Conservation (phyloP, 257 asterid genomes). For the Nicotiana otophora region DNA sequence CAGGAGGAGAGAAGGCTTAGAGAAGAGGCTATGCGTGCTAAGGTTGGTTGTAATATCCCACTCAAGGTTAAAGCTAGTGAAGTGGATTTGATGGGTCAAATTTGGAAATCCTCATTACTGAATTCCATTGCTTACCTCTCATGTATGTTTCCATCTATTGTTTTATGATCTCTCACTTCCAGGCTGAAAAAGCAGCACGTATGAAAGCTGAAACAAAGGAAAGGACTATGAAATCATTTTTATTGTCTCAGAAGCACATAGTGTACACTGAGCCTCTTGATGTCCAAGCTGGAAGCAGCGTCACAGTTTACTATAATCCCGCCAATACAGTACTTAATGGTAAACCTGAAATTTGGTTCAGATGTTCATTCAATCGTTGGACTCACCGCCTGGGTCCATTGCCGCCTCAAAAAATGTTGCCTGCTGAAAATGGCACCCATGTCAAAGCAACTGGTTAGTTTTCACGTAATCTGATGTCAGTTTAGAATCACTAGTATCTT, state of each 20-base stretch:
- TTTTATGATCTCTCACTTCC: constrained; percentile 23
- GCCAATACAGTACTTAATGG: constrained; percentile 81
- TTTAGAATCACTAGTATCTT: not conserved
- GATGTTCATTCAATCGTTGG: constrained; percentile 97
- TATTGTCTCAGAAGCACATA: constrained; percentile 85
- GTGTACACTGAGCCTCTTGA: constrained; percentile 92
- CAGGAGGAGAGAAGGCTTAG: constrained; percentile 64
- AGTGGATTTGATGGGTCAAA: constrained; percentile 1
- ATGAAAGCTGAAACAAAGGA: constrained; percentile 68
- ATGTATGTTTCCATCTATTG: not conserved
- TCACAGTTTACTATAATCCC: constrained; percentile 76
- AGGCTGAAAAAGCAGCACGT: constrained; percentile 76
- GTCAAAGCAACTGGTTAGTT: constrained; percentile 71
- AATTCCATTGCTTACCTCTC: not conserved
- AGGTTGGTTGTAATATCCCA: constrained; percentile 40
- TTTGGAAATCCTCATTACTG: not conserved
- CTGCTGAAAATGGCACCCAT: constrained; percentile 60
- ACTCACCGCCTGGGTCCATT: constrained; percentile 80
- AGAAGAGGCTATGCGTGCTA: constrained; percentile 68
- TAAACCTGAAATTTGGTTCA: constrained; percentile 91
- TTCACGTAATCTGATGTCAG: not conserved
- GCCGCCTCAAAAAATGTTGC: constrained; percentile 84
- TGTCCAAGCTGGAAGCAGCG: constrained; percentile 79
- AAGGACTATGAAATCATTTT: constrained; percentile 64
- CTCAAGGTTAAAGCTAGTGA: not conserved